phyloP scores from a whole-genome alignment of 169 alveolate genomes.

The Plasmodium malariae region DNA sequence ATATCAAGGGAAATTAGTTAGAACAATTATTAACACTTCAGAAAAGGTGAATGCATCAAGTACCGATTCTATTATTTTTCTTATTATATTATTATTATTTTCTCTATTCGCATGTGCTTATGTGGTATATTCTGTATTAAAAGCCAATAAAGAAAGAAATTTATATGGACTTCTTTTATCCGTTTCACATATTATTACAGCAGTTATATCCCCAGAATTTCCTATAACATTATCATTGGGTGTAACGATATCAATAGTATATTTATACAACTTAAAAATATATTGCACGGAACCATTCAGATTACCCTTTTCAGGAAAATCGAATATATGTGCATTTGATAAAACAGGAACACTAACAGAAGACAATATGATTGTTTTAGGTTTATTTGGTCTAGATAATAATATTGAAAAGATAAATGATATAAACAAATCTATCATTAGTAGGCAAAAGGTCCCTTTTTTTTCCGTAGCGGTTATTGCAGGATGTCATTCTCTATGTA shows the following conservation, averaged over 20 bases:
- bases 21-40: slow-evolving; percentile 95
- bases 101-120: slow-evolving; percentile 95
- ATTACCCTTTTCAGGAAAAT: slow-evolving; percentile 96
- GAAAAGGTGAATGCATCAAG: slow-evolving; percentile 93
- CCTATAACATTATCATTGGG: slow-evolving; percentile 98
- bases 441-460: slow-evolving; percentile 79
- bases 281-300: slow-evolving; percentile 99
- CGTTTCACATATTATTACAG: slow-evolving; percentile 96
- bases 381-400: slow-evolving; percentile 80
- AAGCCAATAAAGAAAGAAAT: slow-evolving; percentile 69
- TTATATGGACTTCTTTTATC: slow-evolving; percentile 93
- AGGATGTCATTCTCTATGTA: slow-evolving; percentile 95
- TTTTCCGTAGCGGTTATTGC: slow-evolving; percentile 92
- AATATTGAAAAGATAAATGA: slow-evolving; percentile 26
- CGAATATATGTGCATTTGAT: slow-evolving; percentile 95
- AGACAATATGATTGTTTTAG: slow-evolving; percentile 91
- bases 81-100: slow-evolving; percentile 92
- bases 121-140: slow-evolving; percentile 88
- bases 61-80: slow-evolving; percentile 94
- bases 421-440: slow-evolving; percentile 20
- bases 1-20: slow-evolving; percentile 96
- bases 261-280: slow-evolving; percentile 92
- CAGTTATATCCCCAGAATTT: slow-evolving; percentile 99
- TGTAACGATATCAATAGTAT: slow-evolving; percentile 95
- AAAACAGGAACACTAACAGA: slow-evolving; percentile 99